phyloP scores from a whole-genome alignment of 208 protist genomes.

The Crithidia fasciculata region DNA sequence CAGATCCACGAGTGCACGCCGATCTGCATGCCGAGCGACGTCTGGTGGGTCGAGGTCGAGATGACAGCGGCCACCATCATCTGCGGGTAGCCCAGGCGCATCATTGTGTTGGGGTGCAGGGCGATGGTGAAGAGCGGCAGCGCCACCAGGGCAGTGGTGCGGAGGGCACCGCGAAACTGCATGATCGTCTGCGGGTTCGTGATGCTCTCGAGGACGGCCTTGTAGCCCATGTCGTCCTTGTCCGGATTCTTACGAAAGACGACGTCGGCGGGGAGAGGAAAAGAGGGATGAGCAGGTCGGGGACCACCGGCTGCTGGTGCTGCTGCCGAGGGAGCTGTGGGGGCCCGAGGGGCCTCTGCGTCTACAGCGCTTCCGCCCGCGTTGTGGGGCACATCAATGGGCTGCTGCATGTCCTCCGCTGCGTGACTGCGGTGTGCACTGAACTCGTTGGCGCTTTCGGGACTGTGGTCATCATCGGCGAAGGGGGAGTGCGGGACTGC shows the following conservation, averaged over 20 bases:
- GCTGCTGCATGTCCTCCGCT: background rate
- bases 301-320: background rate
- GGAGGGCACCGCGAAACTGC: conserved; percentile 18
- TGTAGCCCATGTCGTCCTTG: conserved; percentile 33
- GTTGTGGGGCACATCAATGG: background rate
- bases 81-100: conserved; percentile 26
- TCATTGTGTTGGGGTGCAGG: conserved; percentile 38
- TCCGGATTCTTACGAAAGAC: conserved; percentile 33
- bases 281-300: conserved; percentile 12
- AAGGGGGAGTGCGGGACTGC: conserved; percentile 9
- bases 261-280: conserved; percentile 2
- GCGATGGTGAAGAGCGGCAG: conserved; percentile 27
- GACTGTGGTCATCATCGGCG: background rate
- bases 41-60: conserved; percentile 33
- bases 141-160: conserved; percentile 32
- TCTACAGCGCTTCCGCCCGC: background rate
- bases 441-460: background rate
- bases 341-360: background rate
- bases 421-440: background rate
- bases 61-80: conserved; percentile 32
- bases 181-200: conserved; percentile 28
- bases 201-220: conserved; percentile 29
- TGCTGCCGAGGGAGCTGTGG: background rate
- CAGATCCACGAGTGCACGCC: conserved; percentile 33
- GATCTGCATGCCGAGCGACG: conserved; percentile 34